Evolutionary conservation across 805 yeast genomes (phyloP).

Genomic region (Saturnispora sekii): DNA sequence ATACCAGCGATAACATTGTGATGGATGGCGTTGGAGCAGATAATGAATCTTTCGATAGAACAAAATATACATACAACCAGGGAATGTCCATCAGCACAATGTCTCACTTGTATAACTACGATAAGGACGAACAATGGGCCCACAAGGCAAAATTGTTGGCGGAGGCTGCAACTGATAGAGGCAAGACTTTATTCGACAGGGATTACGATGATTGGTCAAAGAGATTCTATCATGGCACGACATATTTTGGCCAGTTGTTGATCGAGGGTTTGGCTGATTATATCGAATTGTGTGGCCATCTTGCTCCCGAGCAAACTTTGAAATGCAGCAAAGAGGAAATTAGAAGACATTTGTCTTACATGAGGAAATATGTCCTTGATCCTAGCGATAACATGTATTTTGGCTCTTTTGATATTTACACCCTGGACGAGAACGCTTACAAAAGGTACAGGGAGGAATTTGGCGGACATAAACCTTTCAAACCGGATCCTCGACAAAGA

Average conservation of each 20-base stretch:
- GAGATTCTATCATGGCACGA: conserved; percentile 56
- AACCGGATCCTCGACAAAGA: conserved; percentile 44
- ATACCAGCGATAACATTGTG: conserved; percentile 44
- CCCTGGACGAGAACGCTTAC: conserved; percentile 40
- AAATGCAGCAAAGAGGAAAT: conserved; percentile 31
- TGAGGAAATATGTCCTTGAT: conserved; percentile 48
- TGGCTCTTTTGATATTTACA: conserved; percentile 50
- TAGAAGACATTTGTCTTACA: conserved; percentile 44
- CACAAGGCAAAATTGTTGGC: conserved; percentile 39
- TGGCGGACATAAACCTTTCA: conserved; percentile 43
- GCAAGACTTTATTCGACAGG: conserved; percentile 50
- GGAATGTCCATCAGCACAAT: conserved; percentile 56
- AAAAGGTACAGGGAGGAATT: conserved; percentile 43
- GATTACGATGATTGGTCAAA: conserved; percentile 42
- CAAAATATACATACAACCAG: conserved; percentile 59
- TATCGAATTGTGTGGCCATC: conserved; percentile 28
- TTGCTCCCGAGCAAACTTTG: conserved; percentile 28
- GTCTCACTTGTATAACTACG: conserved; percentile 38
- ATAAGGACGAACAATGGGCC: conserved; percentile 43
- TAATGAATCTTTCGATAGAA: conserved; percentile 33
- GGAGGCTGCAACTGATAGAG: conserved; percentile 47
- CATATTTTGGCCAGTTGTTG: conserved; percentile 53
- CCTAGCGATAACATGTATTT: conserved; percentile 49
- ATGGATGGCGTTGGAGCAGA: conserved; percentile 51
- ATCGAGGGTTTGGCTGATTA: conserved; percentile 64